Evolutionary conservation across 2,329 filamentous ascomycete genomes (phyloP).

Genomic region (Pseudonectria buxi): DNA sequence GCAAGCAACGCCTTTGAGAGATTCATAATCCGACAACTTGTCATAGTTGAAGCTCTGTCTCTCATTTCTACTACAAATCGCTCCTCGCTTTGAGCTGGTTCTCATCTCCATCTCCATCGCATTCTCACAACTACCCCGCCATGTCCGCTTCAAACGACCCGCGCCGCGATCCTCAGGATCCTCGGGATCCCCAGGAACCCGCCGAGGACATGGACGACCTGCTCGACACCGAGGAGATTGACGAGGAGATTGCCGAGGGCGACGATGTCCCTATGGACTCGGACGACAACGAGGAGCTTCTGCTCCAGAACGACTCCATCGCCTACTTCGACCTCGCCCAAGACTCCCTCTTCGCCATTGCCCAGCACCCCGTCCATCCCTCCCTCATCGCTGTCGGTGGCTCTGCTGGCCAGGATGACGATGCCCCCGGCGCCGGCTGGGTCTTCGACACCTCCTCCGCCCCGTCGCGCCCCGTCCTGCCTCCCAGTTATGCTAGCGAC

Average conservation of each 20-base stretch:
- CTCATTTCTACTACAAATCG: not conserved
- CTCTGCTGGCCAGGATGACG: slow-evolving; percentile 51
- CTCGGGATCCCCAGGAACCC: slow-evolving; percentile 14
- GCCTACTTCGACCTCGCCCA: slow-evolving; percentile 88
- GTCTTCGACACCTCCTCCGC: slow-evolving; percentile 70
- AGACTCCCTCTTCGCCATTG: slow-evolving; percentile 91
- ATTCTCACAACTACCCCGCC: slow-evolving; percentile 16
- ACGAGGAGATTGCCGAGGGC: slow-evolving; percentile 64
- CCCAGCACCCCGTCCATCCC: slow-evolving; percentile 76
- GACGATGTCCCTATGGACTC: slow-evolving; percentile 78
- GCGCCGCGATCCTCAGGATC: slow-evolving; percentile 14
- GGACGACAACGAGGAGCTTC: slow-evolving; percentile 62
- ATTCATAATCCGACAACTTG: not conserved
- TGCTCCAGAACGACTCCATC: slow-evolving; percentile 83
- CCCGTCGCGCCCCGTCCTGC: slow-evolving; percentile 60
- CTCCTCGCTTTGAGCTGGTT: not conserved
- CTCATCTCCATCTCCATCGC: not conserved
- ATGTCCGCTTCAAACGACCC: slow-evolving; percentile 24
- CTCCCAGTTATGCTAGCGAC: slow-evolving; percentile 64
- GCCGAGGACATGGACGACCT: slow-evolving; percentile 29
- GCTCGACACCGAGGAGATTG: slow-evolving; percentile 56
- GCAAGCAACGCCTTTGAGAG: no score
- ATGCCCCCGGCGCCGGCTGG: slow-evolving; percentile 71
- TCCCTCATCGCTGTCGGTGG: slow-evolving; percentile 83
- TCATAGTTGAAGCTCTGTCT: not conserved